A percentile compares a stretch with the other conserved stretches of the same genome.
These are phyloP conservation scores for Stachybotrys echinatus DNA, from an alignment of 2,329 filamentous ascomycete genomes.

Conservation along the genomic window DNA sequence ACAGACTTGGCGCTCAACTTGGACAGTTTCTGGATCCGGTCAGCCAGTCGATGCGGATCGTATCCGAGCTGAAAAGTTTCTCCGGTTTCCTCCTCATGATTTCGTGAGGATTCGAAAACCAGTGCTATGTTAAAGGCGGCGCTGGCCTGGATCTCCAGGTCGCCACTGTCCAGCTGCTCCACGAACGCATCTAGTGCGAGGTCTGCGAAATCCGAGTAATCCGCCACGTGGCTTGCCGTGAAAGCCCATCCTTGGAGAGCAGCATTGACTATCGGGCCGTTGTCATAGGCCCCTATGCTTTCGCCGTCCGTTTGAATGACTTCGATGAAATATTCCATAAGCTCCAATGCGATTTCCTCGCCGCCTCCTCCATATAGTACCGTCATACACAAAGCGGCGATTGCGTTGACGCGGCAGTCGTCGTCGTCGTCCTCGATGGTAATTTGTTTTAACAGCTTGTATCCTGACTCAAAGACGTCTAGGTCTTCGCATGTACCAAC, in stretches of 20 bases:
- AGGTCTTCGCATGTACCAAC: constrained; percentile 61
- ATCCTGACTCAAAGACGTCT: constrained; percentile 23
- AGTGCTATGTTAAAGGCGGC: constrained; percentile 78
- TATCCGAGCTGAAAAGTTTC: constrained; percentile 44
- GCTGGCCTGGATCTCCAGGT: constrained; percentile 68
- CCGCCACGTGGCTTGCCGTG: constrained; percentile 70
- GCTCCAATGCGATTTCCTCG: constrained; percentile 60
- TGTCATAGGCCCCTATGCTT: constrained; percentile 65
- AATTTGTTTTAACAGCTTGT: constrained; percentile 26
- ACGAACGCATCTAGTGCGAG: constrained; percentile 73
- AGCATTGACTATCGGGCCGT: constrained; percentile 63
- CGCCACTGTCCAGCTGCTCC: constrained; percentile 75
- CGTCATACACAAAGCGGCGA: constrained; percentile 68
- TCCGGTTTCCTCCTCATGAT: constrained; percentile 42
- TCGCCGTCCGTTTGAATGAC: constrained; percentile 77
- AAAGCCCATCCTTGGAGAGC: constrained; percentile 77
- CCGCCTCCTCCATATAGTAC: constrained; percentile 72
- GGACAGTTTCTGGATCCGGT: constrained; percentile 41
- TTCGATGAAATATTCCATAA: constrained; percentile 71
- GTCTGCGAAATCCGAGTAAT: constrained; percentile 66
- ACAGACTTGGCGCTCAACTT: constrained; percentile 42
- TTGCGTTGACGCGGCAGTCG: constrained; percentile 60
- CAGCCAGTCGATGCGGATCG: constrained; percentile 42
- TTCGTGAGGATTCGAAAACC: constrained; percentile 66
- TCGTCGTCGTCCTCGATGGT: constrained; percentile 54